Evolutionary conservation across 2,329 filamentous ascomycete genomes (phyloP), one percentile per base, ranked within the genome.

Genomic region (Lachnum nothofagi): DNA sequence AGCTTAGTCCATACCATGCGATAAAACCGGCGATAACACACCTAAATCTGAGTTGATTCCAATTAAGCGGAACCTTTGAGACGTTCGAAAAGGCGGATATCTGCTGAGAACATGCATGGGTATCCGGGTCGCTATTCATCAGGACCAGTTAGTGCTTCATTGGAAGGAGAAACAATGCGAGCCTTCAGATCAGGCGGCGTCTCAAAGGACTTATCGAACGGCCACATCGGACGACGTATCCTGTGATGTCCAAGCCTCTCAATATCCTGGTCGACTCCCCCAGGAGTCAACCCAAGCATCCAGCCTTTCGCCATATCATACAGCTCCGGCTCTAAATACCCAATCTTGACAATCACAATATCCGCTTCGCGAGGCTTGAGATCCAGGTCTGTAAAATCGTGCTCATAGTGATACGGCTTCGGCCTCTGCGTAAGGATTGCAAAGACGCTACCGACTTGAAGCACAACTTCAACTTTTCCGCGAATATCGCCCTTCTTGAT

Each of bases 281-380:
- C 76, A 0, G 75, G 75, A 0, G 75, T 78, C 14, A 79, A 63
- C 0, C 66, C 76, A 1, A 78, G 66, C 70, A 78, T 77, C 76
- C 75, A 79, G 45, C 73, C 74, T 6, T 65, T 66, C 0, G 75
- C 71, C 75, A 79, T 79, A 43, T 70, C 69, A 50, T 76, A 77
- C 4, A 78, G 62, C 56, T 79, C 71, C 3, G 76, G 76, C 57
- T 79, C 76, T 1, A 79, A 61, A 48, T 78, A 79, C 14, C 76
- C 76, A 38, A 79, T 79, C 60, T 79, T 78, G 20, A 78, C 74
- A 37, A 79, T 70, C 0, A 78, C 74, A 19, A 79, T 70, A 52
- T 76, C 73, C 0, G 70, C 69, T 4, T 65, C 55, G 2, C 74
- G 68, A 1, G 75, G 75, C 7, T 62, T 40, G 1, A 79, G 68